Evolutionary conservation across 495 filamentous ascomycete genomes (phyloP), one percentile per base, ranked within the genome.

Genomic region (Xylaria bambusicola): DNA sequence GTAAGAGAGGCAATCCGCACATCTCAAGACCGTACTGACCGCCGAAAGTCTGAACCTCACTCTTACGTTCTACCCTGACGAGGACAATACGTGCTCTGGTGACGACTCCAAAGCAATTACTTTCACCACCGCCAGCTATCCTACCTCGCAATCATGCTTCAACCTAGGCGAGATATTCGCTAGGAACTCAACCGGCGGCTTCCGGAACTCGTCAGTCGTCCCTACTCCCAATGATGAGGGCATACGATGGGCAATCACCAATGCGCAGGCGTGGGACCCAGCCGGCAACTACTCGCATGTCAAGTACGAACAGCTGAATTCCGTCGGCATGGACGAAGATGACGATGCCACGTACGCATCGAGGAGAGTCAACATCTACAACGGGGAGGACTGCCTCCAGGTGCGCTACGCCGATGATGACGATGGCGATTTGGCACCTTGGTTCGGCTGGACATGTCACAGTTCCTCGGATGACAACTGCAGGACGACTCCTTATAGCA

Each of bases 391-490:
- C n/a, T 50, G 47, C 29, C 47, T 50, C 47, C 47, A 50, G 47
- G 29, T n/a, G n/a, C n/a, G 2, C 27, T 17, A 20, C 15, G 33
- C 47, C 47, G n/a, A n/a, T 3, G 17, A 50, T 18, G 47, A 50
- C 20, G 17, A 50, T 26, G 27, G 35, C 27, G 47, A 33, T 1
- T 35, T 50, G 47, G 27, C 35, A 10, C 47, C 47, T 2, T 50
- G 47, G 47, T 50, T 50, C 47, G 10, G 47, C 27, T 50, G 29
- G 47, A 50, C 47, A 18, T 50, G 47, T 17, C 47, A 50, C 17
- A 50, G 47, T 13, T 50, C 47, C 26, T 0, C 18, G 47, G 47
- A 33, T 8, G 47, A 50, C 35, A n/a, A 20, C 27, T 50, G 47
- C 27, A 50, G 47, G 8, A 50, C 47, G 27, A 27, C 26, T n/a